Conservation (phyloP, 1,139 yeast species). For the Eremothecium coryli region DNA sequence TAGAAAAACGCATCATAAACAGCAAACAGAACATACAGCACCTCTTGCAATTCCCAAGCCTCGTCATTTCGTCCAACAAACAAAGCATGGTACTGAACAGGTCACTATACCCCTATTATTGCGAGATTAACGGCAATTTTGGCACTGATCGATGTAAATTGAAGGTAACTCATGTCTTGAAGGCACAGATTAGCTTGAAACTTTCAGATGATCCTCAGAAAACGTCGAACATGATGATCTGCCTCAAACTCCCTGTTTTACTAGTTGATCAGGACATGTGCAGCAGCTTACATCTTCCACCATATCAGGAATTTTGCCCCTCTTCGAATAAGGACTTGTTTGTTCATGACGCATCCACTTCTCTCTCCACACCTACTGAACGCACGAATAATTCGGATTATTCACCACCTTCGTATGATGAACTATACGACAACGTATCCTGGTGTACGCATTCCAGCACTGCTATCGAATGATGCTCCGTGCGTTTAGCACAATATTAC, state of each 20-base stretch:
- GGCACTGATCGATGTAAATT: constrained; percentile 9
- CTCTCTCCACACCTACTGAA: neutral
- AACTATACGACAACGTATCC: neutral
- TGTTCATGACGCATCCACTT: neutral
- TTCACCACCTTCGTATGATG: neutral
- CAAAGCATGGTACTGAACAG: neutral
- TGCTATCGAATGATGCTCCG: too few species aligned
- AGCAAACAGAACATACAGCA: constrained; percentile 1
- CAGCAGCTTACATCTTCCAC: constrained; percentile 17
- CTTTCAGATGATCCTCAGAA: neutral
- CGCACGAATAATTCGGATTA: neutral
- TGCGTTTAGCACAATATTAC: too few species aligned
- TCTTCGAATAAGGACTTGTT: neutral
- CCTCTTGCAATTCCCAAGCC: constrained; percentile 5
- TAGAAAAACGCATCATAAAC: constrained; percentile 1
- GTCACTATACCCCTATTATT: constrained; percentile 8
- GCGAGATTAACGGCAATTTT: constrained; percentile 5
- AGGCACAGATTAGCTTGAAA: constrained; percentile 3
- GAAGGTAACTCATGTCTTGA: constrained; percentile 18
- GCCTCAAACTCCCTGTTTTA: constrained; percentile 16
- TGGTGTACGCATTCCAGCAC: too few species aligned
- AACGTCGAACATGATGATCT: constrained; percentile 6
- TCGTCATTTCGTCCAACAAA: constrained; percentile 3
- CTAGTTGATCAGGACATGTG: constrained; percentile 19
- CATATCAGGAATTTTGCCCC: constrained; percentile 9